Percentiles rank a stretch among this genome's conserved stretches.
Conservation (phyloP, 805 yeast genomes). For the Candida gorgasii region DNA sequence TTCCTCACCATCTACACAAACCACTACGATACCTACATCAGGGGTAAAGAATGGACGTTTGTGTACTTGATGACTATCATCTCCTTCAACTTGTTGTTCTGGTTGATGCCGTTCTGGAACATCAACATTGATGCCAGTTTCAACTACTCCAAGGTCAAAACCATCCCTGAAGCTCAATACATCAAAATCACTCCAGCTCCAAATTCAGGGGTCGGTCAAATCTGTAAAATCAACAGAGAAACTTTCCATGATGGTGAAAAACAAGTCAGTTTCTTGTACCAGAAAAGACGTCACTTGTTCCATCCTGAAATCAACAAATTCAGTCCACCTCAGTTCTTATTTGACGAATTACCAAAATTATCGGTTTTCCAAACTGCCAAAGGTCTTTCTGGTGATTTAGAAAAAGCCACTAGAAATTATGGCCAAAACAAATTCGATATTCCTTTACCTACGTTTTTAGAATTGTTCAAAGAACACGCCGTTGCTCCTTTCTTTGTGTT, state of each 20-base stretch:
- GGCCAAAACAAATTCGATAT: constrained; percentile 91
- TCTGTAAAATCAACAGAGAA: constrained; percentile 62
- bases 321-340: constrained; percentile 78
- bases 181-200: constrained; percentile 79
- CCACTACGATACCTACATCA: constrained; percentile 79
- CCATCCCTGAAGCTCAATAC: constrained; percentile 64
- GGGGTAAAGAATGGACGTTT: constrained; percentile 94
- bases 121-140: constrained; percentile 66
- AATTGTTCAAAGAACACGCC: constrained; percentile 94
- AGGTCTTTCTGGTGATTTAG: constrained; percentile 60
- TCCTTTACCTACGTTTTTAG: constrained; percentile 89
- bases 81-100: constrained; percentile 70
- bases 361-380: constrained; percentile 53
- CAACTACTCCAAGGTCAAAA: constrained; percentile 58
- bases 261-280: constrained; percentile 78
- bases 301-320: constrained; percentile 55
- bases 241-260: constrained; percentile 54
- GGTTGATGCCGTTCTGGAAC: constrained; percentile 96
- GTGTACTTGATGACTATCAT: constrained; percentile 75
- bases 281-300: constrained; percentile 86
- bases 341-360: constrained; percentile 60
- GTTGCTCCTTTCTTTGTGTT: constrained; percentile 97
- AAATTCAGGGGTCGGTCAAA: constrained; percentile 83
- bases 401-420: constrained; percentile 53
- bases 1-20: constrained; percentile 63